Evolutionary conservation across 768 basidiomycete species (phyloP), one percentile per base, ranked within the genome.

Genomic region (Hypholoma sublateritium): DNA sequence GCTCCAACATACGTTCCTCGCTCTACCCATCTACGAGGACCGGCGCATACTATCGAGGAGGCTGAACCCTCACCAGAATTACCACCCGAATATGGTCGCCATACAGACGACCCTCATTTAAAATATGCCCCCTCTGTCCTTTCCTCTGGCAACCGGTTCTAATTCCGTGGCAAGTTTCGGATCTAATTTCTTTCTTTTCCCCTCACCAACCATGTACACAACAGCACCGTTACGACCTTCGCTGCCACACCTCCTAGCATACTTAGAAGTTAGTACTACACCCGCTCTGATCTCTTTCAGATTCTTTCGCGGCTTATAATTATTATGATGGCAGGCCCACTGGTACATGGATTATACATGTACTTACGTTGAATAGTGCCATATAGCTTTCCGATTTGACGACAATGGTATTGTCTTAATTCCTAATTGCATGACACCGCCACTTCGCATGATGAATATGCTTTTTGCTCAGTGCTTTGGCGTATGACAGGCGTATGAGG

Each of bases 71-170:
- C 56, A 12, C 39, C 39, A 17, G 65, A 66, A 12, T 28, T 60
- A 16, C 65, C 65, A 25, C 65, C 65, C 35, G 59, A 62, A 47
- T 66, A 66, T 34, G 65, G 65, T 12, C 60, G 53, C 32, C 65
- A 66, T 39, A 62, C 53, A 6, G 49, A 50, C 1, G 65, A 66
- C 37, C 60, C 62, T 22, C 60, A 61, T 41, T 19, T 65, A 43
- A 65, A 59, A 50, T 66, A 63, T 56, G 62, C 62, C 25, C 65
- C 65, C 16, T 60, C 59, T 44, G 52, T 66, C 41, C 57, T 66
- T 46, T 66, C 65, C 0, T 66, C 65, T 13, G 65, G 65, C 19
- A 55, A 61, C 35, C 57, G 65, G 25, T 60, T 66, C 41, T 63
- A 60, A 44, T 32, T 32, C 5, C 28, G 9, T 7, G 28, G 28